phyloP scores from a whole-genome alignment of 345 rosid species.

The Ailanthus altissimus region DNA sequence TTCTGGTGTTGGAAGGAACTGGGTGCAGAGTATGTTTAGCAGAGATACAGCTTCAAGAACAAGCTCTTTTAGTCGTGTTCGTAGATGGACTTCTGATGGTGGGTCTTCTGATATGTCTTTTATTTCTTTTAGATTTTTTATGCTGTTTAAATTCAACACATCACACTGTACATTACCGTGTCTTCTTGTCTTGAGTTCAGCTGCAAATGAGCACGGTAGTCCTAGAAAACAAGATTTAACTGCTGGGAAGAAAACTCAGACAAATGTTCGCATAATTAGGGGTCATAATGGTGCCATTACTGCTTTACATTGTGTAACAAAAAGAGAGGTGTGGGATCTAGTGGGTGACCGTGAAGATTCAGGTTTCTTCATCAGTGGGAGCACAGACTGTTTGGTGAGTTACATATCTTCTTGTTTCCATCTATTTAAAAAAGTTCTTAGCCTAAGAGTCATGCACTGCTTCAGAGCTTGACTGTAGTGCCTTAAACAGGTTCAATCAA shows the following conservation, averaged over 20 bases:
- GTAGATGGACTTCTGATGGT: constrained; percentile 81
- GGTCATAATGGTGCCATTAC: constrained; percentile 93
- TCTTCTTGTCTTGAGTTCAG: constrained; percentile 19
- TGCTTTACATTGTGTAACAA: constrained; percentile 95
- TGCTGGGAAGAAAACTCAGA: constrained; percentile 86
- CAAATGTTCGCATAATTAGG: constrained; percentile 86
- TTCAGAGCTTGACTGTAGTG: constrained; percentile 13
- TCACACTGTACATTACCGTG: background rate
- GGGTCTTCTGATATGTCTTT: constrained; percentile 55
- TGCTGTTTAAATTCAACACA: background rate
- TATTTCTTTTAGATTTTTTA: background rate
- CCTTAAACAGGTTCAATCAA: background rate
- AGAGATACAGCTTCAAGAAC: constrained; percentile 77
- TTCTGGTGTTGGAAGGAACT: constrained; percentile 90
- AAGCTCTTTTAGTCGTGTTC: constrained; percentile 74
- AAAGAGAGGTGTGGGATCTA: constrained; percentile 97
- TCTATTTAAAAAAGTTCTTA: constrained; percentile 16
- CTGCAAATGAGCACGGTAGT: constrained; percentile 45
- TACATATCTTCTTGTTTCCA: constrained; percentile 12
- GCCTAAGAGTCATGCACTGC: background rate
- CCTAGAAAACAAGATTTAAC: constrained; percentile 63
- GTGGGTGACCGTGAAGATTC: constrained; percentile 99
- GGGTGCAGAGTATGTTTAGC: constrained; percentile 99
- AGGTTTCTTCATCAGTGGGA: constrained; percentile 98
- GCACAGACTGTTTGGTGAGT: constrained; percentile 86